Conservation (phyloP, 495 filamentous ascomycete species). For the Talaromyces thailandensis region DNA sequence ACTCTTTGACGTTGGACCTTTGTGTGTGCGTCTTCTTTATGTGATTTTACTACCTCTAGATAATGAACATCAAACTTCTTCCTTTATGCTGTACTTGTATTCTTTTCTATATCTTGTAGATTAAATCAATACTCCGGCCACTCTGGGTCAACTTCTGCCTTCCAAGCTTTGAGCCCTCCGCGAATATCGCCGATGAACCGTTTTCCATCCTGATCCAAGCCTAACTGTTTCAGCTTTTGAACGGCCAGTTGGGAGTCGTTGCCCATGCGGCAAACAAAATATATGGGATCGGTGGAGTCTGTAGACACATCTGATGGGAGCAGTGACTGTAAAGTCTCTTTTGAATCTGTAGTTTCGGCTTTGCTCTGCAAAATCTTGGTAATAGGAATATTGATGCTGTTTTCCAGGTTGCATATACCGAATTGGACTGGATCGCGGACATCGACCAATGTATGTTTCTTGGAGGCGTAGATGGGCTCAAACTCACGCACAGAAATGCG, state of each 20-base stretch:
- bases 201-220: slow-evolving; percentile 45
- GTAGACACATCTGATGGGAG: slow-evolving; percentile 23
- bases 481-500: slow-evolving; percentile 55
- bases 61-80: not conserved
- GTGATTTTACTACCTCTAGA: not conserved
- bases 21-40: not conserved
- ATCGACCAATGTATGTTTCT: slow-evolving; percentile 58
- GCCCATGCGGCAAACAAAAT: slow-evolving; percentile 76
- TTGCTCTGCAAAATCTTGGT: slow-evolving; percentile 38
- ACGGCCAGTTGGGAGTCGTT: slow-evolving; percentile 84
- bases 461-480: slow-evolving; percentile 12
- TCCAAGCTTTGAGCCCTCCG: slow-evolving; percentile 82
- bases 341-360: slow-evolving; percentile 7
- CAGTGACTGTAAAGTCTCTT: slow-evolving; percentile 27
- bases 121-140: slow-evolving; percentile 53
- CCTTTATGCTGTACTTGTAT: not conserved
- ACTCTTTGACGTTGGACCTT: not conserved
- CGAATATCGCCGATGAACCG: slow-evolving; percentile 66
- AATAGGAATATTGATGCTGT: slow-evolving; percentile 72
- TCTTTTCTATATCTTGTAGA: not conserved
- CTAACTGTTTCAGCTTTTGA: slow-evolving; percentile 57
- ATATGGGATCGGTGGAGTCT: slow-evolving; percentile 39
- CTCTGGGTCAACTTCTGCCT: slow-evolving; percentile 57
- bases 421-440: slow-evolving; percentile 80
- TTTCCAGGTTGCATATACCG: slow-evolving; percentile 63